Conservation (phyloP, 768 basidiomycete species). For the Rhizopogon sp. region DNA sequence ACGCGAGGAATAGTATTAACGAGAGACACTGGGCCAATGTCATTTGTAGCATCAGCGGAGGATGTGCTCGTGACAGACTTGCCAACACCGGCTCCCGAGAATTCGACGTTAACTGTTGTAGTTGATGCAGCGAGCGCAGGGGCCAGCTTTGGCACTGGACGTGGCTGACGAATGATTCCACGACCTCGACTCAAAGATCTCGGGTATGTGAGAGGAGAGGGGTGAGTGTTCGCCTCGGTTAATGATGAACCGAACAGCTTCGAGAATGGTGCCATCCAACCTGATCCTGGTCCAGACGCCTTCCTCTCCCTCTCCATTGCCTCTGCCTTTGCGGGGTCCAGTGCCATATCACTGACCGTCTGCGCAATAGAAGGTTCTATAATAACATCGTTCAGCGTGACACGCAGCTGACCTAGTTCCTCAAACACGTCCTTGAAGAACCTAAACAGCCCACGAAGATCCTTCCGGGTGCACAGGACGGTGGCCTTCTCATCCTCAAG, state of each 20-base stretch:
- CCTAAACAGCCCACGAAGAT: conserved; percentile 78
- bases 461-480: conserved; percentile 64
- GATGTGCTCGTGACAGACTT: conserved; percentile 45
- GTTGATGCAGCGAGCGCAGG: conserved; percentile 84
- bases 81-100: conserved; percentile 68
- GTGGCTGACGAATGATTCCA: conserved; percentile 23
- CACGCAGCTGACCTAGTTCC: conserved; percentile 78
- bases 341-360: conserved; percentile 64
- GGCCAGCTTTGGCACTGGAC: conserved; percentile 71
- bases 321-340: conserved; percentile 54
- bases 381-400: conserved; percentile 82
- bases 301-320: conserved; percentile 29
- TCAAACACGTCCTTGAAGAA: conserved; percentile 79
- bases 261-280: conserved; percentile 86
- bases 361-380: conserved; percentile 78
- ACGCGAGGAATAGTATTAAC: conserved; percentile 9
- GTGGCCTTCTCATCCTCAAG: conserved; percentile 72
- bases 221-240: conserved; percentile 10
- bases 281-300: conserved; percentile 31
- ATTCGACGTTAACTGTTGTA: conserved; percentile 96
- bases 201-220: conserved; percentile 20
- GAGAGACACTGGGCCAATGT: conserved; percentile 9
- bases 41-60: conserved; percentile 22
- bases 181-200: conserved; percentile 22
- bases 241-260: conserved; percentile 61